These are phyloP conservation scores for Cryphonectria japonica DNA, from an alignment of 2,329 filamentous ascomycete genomes.

Conservation along the genomic window DNA sequence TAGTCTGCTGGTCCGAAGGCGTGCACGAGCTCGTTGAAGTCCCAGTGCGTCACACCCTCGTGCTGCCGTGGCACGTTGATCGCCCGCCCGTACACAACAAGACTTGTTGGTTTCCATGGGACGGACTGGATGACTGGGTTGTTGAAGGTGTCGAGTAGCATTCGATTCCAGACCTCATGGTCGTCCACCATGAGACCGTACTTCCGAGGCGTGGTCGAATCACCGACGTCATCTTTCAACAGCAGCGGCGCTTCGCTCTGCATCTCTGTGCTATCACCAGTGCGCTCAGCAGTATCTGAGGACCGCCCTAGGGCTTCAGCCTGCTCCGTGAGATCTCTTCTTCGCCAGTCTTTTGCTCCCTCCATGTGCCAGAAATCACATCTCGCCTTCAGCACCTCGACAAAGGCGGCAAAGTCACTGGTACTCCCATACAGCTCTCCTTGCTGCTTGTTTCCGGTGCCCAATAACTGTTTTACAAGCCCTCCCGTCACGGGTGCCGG, in stretches of 20 bases:
- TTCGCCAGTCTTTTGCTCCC: conserved; percentile 71
- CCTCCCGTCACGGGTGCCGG: conserved; percentile 57
- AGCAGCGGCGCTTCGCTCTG: conserved; percentile 15
- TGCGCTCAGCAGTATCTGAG: background rate
- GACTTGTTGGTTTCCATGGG: conserved; percentile 48
- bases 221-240: conserved; percentile 19
- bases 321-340: conserved; percentile 47
- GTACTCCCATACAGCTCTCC: conserved; percentile 61
- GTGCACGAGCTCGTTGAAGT: conserved; percentile 69
- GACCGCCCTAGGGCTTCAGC: conserved; percentile 7
- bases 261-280: background rate
- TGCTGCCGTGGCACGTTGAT: conserved; percentile 62
- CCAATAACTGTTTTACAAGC: conserved; percentile 54
- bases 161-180: conserved; percentile 36
- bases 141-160: conserved; percentile 25
- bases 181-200: conserved; percentile 35
- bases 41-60: conserved; percentile 64
- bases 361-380: conserved; percentile 89
- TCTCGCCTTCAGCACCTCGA: conserved; percentile 75
- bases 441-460: conserved; percentile 40
- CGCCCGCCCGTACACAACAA: conserved; percentile 66
- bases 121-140: conserved; percentile 25
- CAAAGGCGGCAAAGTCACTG: conserved; percentile 75
- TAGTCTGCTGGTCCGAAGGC: conserved; percentile 80
- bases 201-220: conserved; percentile 34